Evolutionary conservation across 73 alveolate genomes (phyloP), one percentile per base, ranked within the genome.

Genomic region (Paramecium octaurelia): DNA sequence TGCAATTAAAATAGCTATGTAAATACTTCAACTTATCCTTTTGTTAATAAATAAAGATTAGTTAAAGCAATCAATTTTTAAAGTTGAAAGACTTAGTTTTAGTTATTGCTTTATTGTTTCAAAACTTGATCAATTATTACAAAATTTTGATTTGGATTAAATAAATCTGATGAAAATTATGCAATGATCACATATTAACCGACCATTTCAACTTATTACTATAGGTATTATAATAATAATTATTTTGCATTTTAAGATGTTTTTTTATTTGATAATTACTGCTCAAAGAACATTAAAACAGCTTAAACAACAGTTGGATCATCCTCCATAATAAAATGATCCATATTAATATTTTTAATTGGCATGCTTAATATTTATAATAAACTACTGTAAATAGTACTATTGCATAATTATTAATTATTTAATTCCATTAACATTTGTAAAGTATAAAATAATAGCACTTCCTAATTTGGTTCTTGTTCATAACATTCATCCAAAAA

Each of bases 311-410:
- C 75, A 20, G 46, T 48, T 11, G 70, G 76, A 42, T 44, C 91
- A 24, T 42, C 70, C 11, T 80, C 91, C 16, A 31, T 58, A 11
- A 80, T 42, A 80, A 80, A 80, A 31, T 44, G 57, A 27, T 80
- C 70, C 57, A 80, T 44, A 42, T 20, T 31, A 1, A 48, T 40
- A 9, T 80, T 42, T 43, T 40, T 43, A 20, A 31, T 23, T 48
- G 91, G 91, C 29, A 80, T 24, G 10, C 57, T 80, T 80, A 80
- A 80, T n/a, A 80, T 80, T 80, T 80, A 23, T 43, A 80, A 8
- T 43, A 80, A 31, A 11, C 73, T 43, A 20, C 31, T 42, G 34
- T 80, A 80, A 14, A 80, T 48, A 0, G 29, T 31, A 23, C 23
- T 27, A 48, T 80, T 42, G 7, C 91, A 42, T 4, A 48, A 7